phyloP scores from a whole-genome alignment of 306 rosid genomes.

The Malus domestica region DNA sequence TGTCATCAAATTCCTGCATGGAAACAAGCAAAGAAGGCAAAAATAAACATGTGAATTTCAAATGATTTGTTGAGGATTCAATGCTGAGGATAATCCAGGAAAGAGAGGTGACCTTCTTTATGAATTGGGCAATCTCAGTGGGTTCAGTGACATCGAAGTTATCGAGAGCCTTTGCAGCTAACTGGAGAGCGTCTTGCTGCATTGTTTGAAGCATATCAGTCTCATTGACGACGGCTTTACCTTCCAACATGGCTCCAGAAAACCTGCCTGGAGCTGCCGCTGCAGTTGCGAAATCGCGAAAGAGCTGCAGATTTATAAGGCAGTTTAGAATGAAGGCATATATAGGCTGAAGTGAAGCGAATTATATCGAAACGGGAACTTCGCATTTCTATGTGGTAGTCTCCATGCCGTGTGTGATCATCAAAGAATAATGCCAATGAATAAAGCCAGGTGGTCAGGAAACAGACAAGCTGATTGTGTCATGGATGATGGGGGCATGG shows the following conservation, averaged over 20 bases:
- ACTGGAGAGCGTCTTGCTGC: slow-evolving; percentile 64
- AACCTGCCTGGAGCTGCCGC: background rate
- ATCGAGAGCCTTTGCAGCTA: slow-evolving; percentile 73
- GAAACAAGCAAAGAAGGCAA: background rate
- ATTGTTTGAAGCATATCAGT: slow-evolving; percentile 74
- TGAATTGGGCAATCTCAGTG: slow-evolving; percentile 69
- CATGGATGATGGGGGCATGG: background rate
- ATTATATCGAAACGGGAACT: background rate
- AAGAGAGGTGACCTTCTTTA: slow-evolving; percentile 46
- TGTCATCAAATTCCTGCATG: slow-evolving; percentile 64
- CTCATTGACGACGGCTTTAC: slow-evolving; percentile 72
- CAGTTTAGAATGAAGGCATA: background rate
- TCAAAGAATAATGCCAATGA: background rate
- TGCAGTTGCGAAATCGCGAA: background rate
- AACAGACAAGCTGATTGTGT: background rate
- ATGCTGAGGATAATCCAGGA: background rate
- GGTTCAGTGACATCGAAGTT: slow-evolving; percentile 63
- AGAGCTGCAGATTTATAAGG: background rate
- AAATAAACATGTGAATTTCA: background rate
- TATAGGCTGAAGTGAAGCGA: background rate
- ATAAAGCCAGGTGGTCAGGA: background rate
- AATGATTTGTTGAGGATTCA: background rate
- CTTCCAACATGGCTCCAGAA: slow-evolving; percentile 54
- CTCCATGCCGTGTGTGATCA: background rate
- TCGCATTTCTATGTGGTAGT: background rate